Conservation (phyloP, 1,284 basidiomycete species). For the Trichosporon ovoides region DNA sequence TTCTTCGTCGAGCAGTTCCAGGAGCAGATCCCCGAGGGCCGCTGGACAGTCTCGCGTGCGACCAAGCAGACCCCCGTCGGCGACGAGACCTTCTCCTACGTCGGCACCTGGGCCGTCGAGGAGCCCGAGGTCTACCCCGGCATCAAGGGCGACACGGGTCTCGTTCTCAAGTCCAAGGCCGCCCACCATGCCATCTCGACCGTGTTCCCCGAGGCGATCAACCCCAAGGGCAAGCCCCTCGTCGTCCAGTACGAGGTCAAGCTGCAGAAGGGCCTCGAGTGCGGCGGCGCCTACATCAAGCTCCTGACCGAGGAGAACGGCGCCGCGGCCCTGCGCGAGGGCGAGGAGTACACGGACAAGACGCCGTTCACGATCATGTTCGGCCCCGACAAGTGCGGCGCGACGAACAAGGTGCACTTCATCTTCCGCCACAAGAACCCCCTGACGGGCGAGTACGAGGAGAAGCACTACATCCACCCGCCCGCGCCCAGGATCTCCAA, state of each 20-base stretch:
- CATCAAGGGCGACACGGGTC: constrained; percentile 75
- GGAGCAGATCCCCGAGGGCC: constrained; percentile 61
- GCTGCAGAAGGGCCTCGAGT: constrained; percentile 98
- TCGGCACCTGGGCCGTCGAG: constrained; percentile 96
- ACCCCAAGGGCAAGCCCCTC: constrained; percentile 80
- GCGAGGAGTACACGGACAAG: constrained; percentile 91
- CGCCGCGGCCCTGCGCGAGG: constrained; percentile 77
- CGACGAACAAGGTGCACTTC: constrained; percentile 70
- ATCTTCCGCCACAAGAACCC: constrained; percentile 97
- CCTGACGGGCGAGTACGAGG: constrained; percentile 82
- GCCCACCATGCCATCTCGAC: constrained; percentile 87
- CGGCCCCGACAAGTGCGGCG: constrained; percentile 61
- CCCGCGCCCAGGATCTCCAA: constrained; percentile 84
- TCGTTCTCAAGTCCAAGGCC: constrained; percentile 67
- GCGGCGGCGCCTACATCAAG: constrained; percentile 98
- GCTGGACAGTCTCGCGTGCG: constrained; percentile 94
- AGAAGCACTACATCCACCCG: constrained; percentile 86
- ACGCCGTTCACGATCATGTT: constrained; percentile 99
- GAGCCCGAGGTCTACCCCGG: constrained; percentile 66
- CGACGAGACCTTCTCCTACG: constrained; percentile 90
- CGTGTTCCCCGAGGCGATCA: constrained; percentile 66
- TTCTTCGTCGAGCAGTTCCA: constrained; percentile 98
- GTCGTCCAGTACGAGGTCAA: constrained; percentile 99
- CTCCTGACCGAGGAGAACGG: constrained; percentile 59
- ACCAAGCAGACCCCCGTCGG: constrained; percentile 95